Base-by-base conservation (phyloP, 805 yeast genomes). In the Nakazawaea ernobii region DNA sequence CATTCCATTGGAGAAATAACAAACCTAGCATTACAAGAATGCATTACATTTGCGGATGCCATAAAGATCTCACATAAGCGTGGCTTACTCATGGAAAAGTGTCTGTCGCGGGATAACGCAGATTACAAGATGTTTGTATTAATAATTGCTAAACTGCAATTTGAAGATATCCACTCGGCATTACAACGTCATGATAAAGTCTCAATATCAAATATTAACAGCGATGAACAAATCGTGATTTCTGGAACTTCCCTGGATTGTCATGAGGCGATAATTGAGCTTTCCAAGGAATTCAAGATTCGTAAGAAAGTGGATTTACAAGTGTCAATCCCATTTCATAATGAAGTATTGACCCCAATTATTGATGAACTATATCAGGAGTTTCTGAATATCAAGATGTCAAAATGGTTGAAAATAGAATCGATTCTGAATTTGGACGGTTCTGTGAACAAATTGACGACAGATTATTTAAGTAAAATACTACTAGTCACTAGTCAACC, bases 1-100 rank as follows among this genome's bases (percentile, higher is more conserved):
- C 71, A 66, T 49, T 65, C 70, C 6, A 46, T 67, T 24, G 71
- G 71, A 1, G 71, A 67, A 39, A 59, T 67, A 6, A 53, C 63
- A 15, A 48, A 57, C 3, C 39, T 67, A 33, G 64, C 58, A 2
- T 35, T 60, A 4, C 68, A 62, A 50, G 60, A 49, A 5, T 52
- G 54, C 0, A 39, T 67, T 1, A 28, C 59, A 0, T 55, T 63
- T 29, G 56, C 53, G 6, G 40, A 59, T 13, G 65, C 64, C 2
- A 43, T 67, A 8, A 29, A 41, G 2, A 40, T 65, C 2, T 61
- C 65, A 2, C 51, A 56, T 33, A 28, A 46, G 14, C 48, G 71
- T 27, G 71, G 70, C 6, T 32, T 43, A 32, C 33, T 64, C 32
- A 67, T 67, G 71, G 68, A 67, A 44, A 20, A 51, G 6, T 13